Evolutionary conservation across 2,329 filamentous ascomycete genomes (phyloP).

Genomic region (Hypoxylon sp.): DNA sequence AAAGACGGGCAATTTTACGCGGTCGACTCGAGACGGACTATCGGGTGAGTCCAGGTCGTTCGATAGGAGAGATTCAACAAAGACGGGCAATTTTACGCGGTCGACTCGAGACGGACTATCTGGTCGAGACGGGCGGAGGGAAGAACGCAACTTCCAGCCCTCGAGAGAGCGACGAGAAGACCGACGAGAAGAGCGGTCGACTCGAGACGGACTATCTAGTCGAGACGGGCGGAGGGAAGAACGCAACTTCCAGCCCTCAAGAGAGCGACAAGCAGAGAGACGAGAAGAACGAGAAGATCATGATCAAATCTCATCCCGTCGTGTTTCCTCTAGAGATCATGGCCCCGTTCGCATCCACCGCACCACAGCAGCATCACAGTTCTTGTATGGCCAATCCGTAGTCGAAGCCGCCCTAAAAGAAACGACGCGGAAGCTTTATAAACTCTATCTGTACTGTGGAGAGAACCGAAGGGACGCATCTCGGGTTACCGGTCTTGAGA

Average conservation of each 20-base stretch:
- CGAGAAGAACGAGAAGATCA: constrained; percentile 8
- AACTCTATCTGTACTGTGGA: constrained; percentile 81
- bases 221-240: not conserved
- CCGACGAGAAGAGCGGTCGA: constrained; percentile 6
- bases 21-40: too few species aligned
- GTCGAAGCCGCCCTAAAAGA: constrained; percentile 82
- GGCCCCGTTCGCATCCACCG: constrained; percentile 62
- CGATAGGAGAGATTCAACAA: constrained; percentile 2
- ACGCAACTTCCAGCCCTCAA: constrained; percentile 7
- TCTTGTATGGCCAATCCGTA: constrained; percentile 87
- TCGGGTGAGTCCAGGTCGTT: not conserved
- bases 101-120: not conserved
- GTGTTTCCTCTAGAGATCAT: constrained; percentile 42
- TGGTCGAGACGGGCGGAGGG: not conserved
- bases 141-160: constrained; percentile 11
- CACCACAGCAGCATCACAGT: constrained; percentile 90
- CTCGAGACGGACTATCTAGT: not conserved
- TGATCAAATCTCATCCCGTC: constrained; percentile 28
- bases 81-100: not conserved
- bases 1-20: too few species aligned
- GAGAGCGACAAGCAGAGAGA: constrained; percentile 14
- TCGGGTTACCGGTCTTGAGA: constrained; percentile 61
- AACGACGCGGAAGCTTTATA: constrained; percentile 81
- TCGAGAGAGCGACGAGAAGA: constrained; percentile 15
- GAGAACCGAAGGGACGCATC: constrained; percentile 67